A percentile compares a stretch with the other conserved stretches of the same genome.
phyloP scores from a whole-genome alignment of 768 basidiomycete species.

The Rhodotorula sphaerocarpa region DNA sequence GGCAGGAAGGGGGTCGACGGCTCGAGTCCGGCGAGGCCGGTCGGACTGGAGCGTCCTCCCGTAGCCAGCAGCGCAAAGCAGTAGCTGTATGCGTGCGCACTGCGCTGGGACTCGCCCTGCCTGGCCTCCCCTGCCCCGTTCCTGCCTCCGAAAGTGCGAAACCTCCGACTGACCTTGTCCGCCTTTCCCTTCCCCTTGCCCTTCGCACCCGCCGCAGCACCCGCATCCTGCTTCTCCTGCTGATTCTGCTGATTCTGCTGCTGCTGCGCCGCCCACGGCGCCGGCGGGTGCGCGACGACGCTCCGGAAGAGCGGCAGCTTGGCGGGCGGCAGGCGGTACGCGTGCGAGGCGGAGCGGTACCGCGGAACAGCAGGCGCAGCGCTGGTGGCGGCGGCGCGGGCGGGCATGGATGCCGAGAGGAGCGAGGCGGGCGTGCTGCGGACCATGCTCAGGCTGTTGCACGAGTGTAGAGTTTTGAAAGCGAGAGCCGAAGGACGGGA shows the following conservation, averaged over 20 bases:
- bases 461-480: too few relatives aligned
- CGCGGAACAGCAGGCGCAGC: not conserved
- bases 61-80: too few relatives aligned
- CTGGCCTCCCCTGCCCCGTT: too few relatives aligned
- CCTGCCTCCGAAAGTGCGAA: not conserved
- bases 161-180: not conserved
- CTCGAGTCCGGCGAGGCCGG: too few relatives aligned
- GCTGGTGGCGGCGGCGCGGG: too few relatives aligned
- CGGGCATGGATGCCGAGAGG: too few relatives aligned
- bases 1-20: too few relatives aligned
- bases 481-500: not conserved
- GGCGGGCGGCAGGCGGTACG: constrained; percentile 15
- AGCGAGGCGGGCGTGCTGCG: too few relatives aligned
- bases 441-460: too few relatives aligned
- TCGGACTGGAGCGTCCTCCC: too few relatives aligned
- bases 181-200: not conserved
- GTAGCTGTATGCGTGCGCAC: too few relatives aligned
- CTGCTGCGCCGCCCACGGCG: constrained; percentile 14
- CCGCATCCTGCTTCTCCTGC: not conserved
- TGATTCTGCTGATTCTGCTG: not conserved
- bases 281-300: constrained; percentile 29
- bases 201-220: not conserved
- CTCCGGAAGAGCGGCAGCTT: constrained; percentile 31
- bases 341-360: constrained; percentile 9
- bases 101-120: too few relatives aligned